A percentile compares a stretch with the other conserved stretches of the same genome.
These are phyloP conservation scores for Fusarium marasasianum DNA, from an alignment of 2,329 filamentous ascomycete species.

Conservation along the genomic window DNA sequence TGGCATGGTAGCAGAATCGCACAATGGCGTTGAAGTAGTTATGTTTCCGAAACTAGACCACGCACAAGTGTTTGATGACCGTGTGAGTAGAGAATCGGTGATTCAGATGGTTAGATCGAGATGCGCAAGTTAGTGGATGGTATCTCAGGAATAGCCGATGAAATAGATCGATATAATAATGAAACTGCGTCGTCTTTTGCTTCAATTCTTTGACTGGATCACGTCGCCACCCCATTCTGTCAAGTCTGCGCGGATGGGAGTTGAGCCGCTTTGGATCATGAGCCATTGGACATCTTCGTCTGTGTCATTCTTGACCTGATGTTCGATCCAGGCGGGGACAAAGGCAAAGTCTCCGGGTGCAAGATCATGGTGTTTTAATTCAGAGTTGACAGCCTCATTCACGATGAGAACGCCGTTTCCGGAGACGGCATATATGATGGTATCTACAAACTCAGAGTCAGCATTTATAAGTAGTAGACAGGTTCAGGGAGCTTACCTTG, in stretches of 20 bases:
- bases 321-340: conserved; percentile 75
- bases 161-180: neutral
- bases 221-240: conserved; percentile 68
- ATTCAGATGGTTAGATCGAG: conserved; percentile 44
- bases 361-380: conserved; percentile 64
- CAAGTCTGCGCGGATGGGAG: conserved; percentile 70
- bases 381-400: conserved; percentile 61
- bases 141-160: conserved; percentile 1
- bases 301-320: conserved; percentile 74
- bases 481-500: conserved; percentile 59
- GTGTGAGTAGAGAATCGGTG: conserved; percentile 41
- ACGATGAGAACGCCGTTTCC: conserved; percentile 70
- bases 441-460: conserved; percentile 57
- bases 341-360: conserved; percentile 74
- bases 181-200: neutral
- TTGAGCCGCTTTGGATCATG: conserved; percentile 68
- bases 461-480: neutral
- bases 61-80: conserved; percentile 67
- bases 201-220: conserved; percentile 38
- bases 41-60: conserved; percentile 72
- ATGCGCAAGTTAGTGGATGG: conserved; percentile 31
- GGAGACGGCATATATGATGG: conserved; percentile 72
- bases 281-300: conserved; percentile 71
- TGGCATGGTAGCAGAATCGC: conserved; percentile 16
- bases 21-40: conserved; percentile 60